Evolutionary conservation across 768 basidiomycete species (phyloP).

Genomic region (Suillus cothurnatus): DNA sequence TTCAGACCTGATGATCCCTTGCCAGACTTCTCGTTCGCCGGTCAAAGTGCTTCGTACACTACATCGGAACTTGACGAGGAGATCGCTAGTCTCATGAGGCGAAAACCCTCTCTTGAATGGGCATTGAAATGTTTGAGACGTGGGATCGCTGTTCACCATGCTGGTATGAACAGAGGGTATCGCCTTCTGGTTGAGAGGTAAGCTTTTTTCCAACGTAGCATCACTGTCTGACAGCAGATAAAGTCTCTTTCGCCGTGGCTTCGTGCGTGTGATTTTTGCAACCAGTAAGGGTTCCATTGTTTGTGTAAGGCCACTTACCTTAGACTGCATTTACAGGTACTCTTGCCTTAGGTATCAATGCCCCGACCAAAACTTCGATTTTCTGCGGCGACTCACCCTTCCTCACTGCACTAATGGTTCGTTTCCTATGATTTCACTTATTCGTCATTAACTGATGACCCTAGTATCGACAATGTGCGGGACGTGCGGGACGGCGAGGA

Average conservation of each 20-base stretch:
- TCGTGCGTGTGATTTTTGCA: slow-evolving; percentile 65
- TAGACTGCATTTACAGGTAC: slow-evolving; percentile 44
- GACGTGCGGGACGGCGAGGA: slow-evolving; percentile 72
- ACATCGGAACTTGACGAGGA: slow-evolving; percentile 52
- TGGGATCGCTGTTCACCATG: slow-evolving; percentile 71
- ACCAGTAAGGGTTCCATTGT: slow-evolving; percentile 43
- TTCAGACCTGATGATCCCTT: slow-evolving; percentile 63
- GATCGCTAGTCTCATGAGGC: slow-evolving; percentile 37
- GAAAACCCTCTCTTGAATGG: slow-evolving; percentile 41
- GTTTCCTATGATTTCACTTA: slow-evolving; percentile 17
- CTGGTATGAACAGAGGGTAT: slow-evolving; percentile 69
- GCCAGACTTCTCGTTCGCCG: slow-evolving; percentile 62
- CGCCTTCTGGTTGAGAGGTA: slow-evolving; percentile 60
- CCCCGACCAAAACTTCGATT: slow-evolving; percentile 65
- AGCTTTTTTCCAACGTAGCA: not conserved
- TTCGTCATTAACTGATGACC: slow-evolving; percentile 8
- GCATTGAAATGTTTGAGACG: slow-evolving; percentile 50
- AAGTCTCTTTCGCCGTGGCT: slow-evolving; percentile 64
- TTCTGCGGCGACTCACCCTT: slow-evolving; percentile 66
- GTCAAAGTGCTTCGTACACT: slow-evolving; percentile 43
- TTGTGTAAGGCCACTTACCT: not conserved
- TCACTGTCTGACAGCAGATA: slow-evolving; percentile 5
- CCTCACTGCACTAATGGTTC: slow-evolving; percentile 61
- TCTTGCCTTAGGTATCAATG: slow-evolving; percentile 75
- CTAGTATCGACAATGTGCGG: slow-evolving; percentile 74